Conservation (phyloP, 1,284 basidiomycete genomes). For the Gymnopus androsaceus region DNA sequence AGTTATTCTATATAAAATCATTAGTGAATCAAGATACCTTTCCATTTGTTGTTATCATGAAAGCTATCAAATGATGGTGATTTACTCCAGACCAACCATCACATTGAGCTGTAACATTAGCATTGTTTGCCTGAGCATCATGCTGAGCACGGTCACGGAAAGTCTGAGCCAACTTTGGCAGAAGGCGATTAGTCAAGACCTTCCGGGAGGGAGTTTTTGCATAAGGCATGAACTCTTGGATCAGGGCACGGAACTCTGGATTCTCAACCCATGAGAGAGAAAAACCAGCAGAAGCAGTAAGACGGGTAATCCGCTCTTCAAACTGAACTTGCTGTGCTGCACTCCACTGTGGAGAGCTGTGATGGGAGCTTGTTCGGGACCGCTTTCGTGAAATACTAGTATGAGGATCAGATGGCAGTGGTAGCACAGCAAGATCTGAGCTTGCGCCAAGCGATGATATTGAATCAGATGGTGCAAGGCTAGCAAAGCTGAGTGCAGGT, state of each 20-base stretch:
- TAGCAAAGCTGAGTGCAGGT: no score
- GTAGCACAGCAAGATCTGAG: no score
- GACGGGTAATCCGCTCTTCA: background rate
- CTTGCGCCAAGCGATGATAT: no score
- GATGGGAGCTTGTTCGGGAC: no score
- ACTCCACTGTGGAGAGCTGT: no score
- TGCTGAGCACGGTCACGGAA: background rate
- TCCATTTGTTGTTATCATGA: conserved; percentile 15
- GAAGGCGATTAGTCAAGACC: background rate
- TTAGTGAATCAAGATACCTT: conserved; percentile 7
- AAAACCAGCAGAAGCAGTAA: conserved; percentile 8
- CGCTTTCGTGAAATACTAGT: no score
- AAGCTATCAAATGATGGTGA: conserved; percentile 13
- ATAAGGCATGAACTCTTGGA: background rate
- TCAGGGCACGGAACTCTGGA: background rate
- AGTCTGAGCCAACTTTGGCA: background rate
- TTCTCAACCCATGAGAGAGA: conserved; percentile 10
- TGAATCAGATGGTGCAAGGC: no score
- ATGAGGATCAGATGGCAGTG: no score
- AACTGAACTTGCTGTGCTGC: background rate
- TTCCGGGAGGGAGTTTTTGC: background rate
- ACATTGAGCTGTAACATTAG: conserved; percentile 5
- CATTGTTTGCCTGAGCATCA: background rate
- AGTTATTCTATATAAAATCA: background rate
- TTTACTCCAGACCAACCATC: conserved; percentile 19